Evolutionary conservation across 2,329 filamentous ascomycete genomes (phyloP).

Genomic region (Coniochaeta pulveracea): DNA sequence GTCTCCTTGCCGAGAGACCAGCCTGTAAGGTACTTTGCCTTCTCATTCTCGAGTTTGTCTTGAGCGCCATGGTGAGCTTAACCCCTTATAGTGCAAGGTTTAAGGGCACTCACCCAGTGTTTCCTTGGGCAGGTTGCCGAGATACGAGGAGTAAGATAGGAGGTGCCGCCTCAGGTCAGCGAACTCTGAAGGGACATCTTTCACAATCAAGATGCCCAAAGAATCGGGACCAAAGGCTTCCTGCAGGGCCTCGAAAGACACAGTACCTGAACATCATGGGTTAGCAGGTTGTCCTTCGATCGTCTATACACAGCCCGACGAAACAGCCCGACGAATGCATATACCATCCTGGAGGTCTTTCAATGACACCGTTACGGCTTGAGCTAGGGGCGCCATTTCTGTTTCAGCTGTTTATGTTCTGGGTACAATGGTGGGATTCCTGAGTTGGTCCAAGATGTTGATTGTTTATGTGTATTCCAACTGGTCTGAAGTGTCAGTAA

Average conservation of each 20-base stretch:
- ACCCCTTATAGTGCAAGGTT: not conserved
- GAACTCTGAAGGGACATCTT: constrained; percentile 67
- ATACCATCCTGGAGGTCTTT: constrained; percentile 47
- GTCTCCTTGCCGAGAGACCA: constrained; percentile 80
- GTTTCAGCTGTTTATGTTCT: too few species aligned
- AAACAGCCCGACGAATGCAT: constrained; percentile 9
- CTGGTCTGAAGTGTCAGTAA: too few species aligned
- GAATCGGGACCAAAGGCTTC: constrained; percentile 84
- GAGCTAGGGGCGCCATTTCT: constrained; percentile 36
- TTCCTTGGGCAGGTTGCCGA: constrained; percentile 64
- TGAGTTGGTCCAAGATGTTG: too few species aligned
- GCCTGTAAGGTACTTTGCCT: constrained; percentile 55
- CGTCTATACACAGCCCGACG: not conserved
- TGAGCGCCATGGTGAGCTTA: too few species aligned
- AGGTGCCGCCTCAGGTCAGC: constrained; percentile 58
- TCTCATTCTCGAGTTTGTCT: constrained; percentile 47
- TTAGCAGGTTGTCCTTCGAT: constrained; percentile 2
- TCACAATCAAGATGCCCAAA: constrained; percentile 87
- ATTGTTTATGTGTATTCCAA: too few species aligned
- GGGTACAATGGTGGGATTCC: too few species aligned
- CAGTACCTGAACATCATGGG: constrained; percentile 36
- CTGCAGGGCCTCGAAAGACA: constrained; percentile 58
- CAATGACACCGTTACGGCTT: constrained; percentile 51
- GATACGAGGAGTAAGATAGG: constrained; percentile 78
- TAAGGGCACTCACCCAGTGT: constrained; percentile 50